Percentiles rank a stretch among this genome's conserved stretches.
phyloP scores from a whole-genome alignment of 2,329 filamentous ascomycete species.

The Trichoderma endophyticum region DNA sequence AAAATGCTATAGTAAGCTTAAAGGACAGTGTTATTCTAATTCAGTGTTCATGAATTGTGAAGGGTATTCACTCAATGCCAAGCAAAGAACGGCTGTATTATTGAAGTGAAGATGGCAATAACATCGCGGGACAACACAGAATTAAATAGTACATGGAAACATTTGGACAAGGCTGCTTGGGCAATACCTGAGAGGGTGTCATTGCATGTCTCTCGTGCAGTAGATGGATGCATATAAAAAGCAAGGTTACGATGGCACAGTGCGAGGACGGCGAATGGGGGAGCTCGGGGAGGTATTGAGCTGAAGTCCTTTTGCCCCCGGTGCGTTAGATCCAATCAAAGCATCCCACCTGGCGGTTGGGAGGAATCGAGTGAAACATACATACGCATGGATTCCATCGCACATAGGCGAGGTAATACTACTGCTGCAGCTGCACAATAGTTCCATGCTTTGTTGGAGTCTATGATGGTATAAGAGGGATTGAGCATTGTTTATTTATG shows the following conservation, averaged over 20 bases:
- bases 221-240: neutral
- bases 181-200: neutral
- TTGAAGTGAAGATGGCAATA: neutral
- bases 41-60: neutral
- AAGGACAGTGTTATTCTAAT: neutral
- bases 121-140: neutral
- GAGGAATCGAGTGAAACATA: constrained; percentile 9
- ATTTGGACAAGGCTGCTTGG: neutral
- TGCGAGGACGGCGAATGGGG: neutral
- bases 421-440: neutral
- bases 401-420: neutral
- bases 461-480: neutral
- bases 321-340: neutral
- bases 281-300: neutral
- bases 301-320: constrained; percentile 2
- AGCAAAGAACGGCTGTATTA: neutral
- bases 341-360: constrained; percentile 8
- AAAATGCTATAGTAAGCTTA: neutral
- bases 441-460: neutral
- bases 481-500: neutral
- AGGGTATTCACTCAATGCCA: neutral
- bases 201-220: constrained; percentile 5
- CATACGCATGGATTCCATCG: neutral
- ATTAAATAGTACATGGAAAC: neutral
- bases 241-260: constrained; percentile 2